A percentile compares a stretch with the other conserved stretches of the same genome.
Evolutionary conservation across 176 grass and related monocot genomes (phyloP).

Genomic region (Leersia perrieri): DNA sequence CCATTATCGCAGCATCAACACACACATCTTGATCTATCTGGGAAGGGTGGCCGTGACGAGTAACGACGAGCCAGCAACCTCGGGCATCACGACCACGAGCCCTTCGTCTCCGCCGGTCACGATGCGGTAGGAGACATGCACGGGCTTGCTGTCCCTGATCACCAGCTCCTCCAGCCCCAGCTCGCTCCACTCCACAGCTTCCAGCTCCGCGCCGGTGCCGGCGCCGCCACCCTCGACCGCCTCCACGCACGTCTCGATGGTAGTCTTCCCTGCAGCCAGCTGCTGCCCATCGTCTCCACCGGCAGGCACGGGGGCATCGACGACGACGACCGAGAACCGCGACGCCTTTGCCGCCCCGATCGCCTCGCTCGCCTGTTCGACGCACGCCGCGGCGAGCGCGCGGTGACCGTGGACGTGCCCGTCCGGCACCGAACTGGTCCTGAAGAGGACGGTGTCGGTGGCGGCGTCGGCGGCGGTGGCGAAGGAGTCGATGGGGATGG

Average conservation of each 20-base stretch:
- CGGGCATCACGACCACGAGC: conserved; percentile 50
- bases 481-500: conserved; percentile 42
- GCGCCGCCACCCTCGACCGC: not conserved
- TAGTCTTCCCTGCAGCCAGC: not conserved
- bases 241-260: conserved; percentile 33
- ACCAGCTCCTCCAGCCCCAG: conserved; percentile 62
- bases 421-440: not conserved
- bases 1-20: not conserved
- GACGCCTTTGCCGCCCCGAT: not conserved
- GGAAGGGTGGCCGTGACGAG: conserved; percentile 43
- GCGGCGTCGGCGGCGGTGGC: not conserved
- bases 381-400: conserved; percentile 44
- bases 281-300: not conserved
- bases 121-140: conserved; percentile 50
- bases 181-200: conserved; percentile 44
- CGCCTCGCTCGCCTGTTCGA: conserved; percentile 16
- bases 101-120: conserved; percentile 35
- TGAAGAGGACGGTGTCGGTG: conserved; percentile 40
- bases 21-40: not conserved
- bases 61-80: conserved; percentile 23
- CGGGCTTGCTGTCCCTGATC: conserved; percentile 49
- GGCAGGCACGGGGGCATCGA: not conserved
- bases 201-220: not conserved
- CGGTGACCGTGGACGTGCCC: not conserved
- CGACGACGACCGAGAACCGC: conserved; percentile 38